phyloP scores from a whole-genome alignment of 2,329 filamentous ascomycete species.

The Fusarium penzigii region DNA sequence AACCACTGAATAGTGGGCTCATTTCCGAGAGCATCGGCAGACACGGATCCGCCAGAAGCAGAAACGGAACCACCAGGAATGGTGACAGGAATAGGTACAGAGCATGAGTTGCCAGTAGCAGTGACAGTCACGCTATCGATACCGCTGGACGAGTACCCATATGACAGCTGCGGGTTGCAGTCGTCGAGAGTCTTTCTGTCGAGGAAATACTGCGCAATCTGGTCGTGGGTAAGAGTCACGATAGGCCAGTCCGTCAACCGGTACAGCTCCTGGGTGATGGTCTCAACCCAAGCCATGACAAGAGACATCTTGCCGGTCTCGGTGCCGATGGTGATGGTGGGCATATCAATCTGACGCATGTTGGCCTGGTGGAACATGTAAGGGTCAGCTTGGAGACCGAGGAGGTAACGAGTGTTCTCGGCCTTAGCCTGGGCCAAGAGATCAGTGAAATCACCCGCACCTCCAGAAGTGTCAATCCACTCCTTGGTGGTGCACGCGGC shows the following conservation, averaged over 20 bases:
- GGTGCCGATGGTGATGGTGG: conserved; percentile 10
- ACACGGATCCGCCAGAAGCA: neutral
- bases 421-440: conserved; percentile 11
- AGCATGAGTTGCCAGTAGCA: conserved; percentile 11
- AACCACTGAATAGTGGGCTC: conserved; percentile 21
- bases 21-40: conserved; percentile 9
- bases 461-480: conserved; percentile 18
- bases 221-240: conserved; percentile 15
- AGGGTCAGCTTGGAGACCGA: conserved; percentile 12
- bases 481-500: conserved; percentile 15
- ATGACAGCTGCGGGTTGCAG: conserved; percentile 14
- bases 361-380: conserved; percentile 25
- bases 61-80: conserved; percentile 8
- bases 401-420: conserved; percentile 13
- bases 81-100: conserved; percentile 13
- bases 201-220: conserved; percentile 16
- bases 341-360: conserved; percentile 12
- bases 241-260: conserved; percentile 20
- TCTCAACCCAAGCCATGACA: conserved; percentile 19
- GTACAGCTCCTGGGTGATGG: conserved; percentile 15
- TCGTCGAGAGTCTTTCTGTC: conserved; percentile 12
- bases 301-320: conserved; percentile 17
- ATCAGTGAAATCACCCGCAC: conserved; percentile 8
- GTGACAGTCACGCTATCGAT: conserved; percentile 8
- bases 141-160: conserved; percentile 11